phyloP scores from a whole-genome alignment of 1,284 basidiomycete genomes.

The Ganoderma lucidum region DNA sequence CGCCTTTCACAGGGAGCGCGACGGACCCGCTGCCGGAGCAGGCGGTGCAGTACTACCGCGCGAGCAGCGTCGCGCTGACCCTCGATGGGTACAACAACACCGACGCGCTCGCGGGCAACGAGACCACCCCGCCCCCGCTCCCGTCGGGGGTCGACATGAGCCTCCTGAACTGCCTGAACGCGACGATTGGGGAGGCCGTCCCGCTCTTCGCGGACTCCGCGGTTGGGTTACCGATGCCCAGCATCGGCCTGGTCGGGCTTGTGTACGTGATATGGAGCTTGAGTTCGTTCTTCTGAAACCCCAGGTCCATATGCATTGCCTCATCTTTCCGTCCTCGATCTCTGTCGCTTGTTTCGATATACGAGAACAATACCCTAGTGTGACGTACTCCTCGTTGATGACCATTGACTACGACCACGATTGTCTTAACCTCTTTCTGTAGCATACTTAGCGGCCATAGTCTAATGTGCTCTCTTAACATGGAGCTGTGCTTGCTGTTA shows the following conservation, averaged over 20 bases:
- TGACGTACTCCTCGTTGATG: background rate
- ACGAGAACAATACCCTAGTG: background rate
- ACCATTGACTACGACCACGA: background rate
- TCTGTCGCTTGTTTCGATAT: background rate
- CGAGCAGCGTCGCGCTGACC: constrained; percentile 59
- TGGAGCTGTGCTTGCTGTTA: background rate
- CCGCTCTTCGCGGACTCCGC: constrained; percentile 49
- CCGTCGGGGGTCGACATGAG: constrained; percentile 53
- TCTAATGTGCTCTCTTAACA: background rate
- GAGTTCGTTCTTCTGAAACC: constrained; percentile 14
- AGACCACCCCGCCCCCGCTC: constrained; percentile 57
- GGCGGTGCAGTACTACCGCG: constrained; percentile 66
- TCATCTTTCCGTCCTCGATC: background rate
- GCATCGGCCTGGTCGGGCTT: constrained; percentile 26
- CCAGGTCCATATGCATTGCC: no score
- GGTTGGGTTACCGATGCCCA: constrained; percentile 15
- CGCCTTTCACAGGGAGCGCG: background rate
- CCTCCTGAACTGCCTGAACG: constrained; percentile 57
- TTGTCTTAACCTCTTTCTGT: background rate
- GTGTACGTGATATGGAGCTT: constrained; percentile 28
- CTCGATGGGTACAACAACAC: constrained; percentile 75
- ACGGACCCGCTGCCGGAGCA: constrained; percentile 56
- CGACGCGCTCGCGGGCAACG: constrained; percentile 53
- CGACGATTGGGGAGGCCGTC: constrained; percentile 59
- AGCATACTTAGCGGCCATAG: background rate